Percentiles rank a stretch among this genome's conserved stretches.
Evolutionary conservation across 1,139 yeast genomes (phyloP).

Genomic region (Nematodospora anomalae): DNA sequence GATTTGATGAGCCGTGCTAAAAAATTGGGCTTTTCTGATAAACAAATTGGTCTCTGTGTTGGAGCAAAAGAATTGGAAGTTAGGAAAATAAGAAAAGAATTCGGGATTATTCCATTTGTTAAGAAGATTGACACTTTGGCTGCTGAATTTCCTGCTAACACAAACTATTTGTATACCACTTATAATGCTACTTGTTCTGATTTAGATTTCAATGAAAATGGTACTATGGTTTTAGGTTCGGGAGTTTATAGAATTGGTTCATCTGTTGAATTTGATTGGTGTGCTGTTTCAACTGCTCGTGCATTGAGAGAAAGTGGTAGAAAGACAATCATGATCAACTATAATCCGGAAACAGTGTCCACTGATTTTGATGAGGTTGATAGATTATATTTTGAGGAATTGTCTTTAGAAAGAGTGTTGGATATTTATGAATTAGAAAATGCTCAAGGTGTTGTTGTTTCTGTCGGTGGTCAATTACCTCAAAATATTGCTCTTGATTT

Average conservation of each 20-base stretch:
- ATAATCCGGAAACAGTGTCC: conserved; percentile 97
- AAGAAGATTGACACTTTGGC: conserved; percentile 99
- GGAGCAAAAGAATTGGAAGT: conserved; percentile 92
- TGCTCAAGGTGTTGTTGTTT: conserved; percentile 88
- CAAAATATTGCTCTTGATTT: conserved; percentile 93
- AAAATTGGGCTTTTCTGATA: conserved; percentile 95
- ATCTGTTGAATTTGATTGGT: conserved; percentile 94
- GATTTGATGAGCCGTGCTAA: conserved; percentile 72
- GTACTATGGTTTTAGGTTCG: conserved; percentile 87
- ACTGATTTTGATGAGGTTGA: conserved; percentile 99
- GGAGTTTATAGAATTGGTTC: conserved; percentile 96
- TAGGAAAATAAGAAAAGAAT: conserved; percentile 85
- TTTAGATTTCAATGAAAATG: conserved; percentile 79
- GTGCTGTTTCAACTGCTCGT: conserved; percentile 94
- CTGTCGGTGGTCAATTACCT: conserved; percentile 99
- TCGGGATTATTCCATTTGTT: conserved; percentile 87
- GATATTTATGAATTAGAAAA: conserved; percentile 94
- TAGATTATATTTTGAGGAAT: conserved; percentile 93
- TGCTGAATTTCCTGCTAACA: conserved; percentile 97
- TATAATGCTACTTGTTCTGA: conserved; percentile 93
- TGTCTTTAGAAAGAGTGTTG: conserved; percentile 90
- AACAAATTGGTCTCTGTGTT: conserved; percentile 90
- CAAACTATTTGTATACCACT: conserved; percentile 93
- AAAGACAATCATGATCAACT: conserved; percentile 96
- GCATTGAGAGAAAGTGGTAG: conserved; percentile 84